Evolutionary conservation across 768 basidiomycete genomes (phyloP).

Genomic region (Pulveroboletus frians): DNA sequence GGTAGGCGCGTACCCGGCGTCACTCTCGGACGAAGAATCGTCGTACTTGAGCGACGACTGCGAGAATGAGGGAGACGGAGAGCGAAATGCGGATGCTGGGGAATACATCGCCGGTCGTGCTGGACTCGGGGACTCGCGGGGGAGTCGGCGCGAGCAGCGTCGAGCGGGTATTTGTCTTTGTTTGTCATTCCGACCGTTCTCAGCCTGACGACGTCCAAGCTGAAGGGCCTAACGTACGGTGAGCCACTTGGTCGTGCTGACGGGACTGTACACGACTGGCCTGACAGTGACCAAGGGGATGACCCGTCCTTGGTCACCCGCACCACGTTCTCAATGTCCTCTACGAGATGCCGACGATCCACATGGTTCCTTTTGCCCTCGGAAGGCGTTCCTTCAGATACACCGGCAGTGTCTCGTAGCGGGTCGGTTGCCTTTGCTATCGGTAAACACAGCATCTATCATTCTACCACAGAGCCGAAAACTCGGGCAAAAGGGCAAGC

Average conservation of each 20-base stretch:
- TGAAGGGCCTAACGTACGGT: too few species aligned
- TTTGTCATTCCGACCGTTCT: constrained; percentile 7
- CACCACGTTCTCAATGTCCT: constrained; percentile 5
- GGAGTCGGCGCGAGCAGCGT: neutral
- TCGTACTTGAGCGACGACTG: constrained; percentile 27
- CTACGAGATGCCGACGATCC: constrained; percentile 3
- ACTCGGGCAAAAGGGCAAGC: neutral
- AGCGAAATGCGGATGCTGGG: constrained; percentile 36
- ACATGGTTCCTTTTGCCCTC: neutral
- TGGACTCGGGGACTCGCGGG: neutral
- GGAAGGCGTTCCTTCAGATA: neutral
- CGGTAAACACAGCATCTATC: neutral
- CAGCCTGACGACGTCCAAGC: too few species aligned
- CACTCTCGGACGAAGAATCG: constrained; percentile 24
- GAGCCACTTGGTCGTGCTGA: too few species aligned
- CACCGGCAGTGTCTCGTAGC: too few species aligned
- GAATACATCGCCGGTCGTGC: constrained; percentile 30
- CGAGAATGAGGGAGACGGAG: constrained; percentile 39
- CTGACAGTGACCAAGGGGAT: neutral
- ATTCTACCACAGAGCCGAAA: neutral
- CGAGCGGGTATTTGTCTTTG: constrained; percentile 16
- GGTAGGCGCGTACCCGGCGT: constrained; percentile 12
- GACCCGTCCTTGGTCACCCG: neutral
- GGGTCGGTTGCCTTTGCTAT: neutral
- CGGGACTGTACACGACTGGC: too few species aligned